These are phyloP conservation scores for Gossypium aridum DNA, from an alignment of 441 rosid genomes.

Conservation along the genomic window DNA sequence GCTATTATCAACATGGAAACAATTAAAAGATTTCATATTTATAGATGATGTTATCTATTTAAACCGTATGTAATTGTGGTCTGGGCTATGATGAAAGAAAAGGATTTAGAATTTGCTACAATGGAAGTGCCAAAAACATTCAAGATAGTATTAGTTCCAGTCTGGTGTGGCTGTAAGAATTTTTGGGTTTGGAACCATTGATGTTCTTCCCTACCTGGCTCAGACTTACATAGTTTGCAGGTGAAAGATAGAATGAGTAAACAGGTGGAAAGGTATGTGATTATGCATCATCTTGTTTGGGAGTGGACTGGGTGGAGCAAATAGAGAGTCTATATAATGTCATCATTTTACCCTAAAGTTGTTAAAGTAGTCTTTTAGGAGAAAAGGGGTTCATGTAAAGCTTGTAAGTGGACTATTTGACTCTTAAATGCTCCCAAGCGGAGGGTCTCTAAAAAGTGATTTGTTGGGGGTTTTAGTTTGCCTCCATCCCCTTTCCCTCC, in stretches of 20 bases:
- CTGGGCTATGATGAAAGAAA: neutral
- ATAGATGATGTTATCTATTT: neutral
- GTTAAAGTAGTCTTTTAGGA: neutral
- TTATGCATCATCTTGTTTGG: neutral
- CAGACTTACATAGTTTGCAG: neutral
- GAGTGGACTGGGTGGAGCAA: neutral
- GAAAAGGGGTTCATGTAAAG: neutral
- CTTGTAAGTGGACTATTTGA: neutral
- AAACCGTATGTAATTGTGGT: neutral
- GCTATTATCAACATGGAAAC: neutral
- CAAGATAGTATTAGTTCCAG: neutral
- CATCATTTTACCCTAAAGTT: neutral
- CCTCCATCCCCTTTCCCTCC: neutral
- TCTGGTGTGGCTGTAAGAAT: neutral
- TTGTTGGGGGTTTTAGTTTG: neutral
- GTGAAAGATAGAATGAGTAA: neutral
- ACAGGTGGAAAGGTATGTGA: neutral
- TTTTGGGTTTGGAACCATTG: neutral
- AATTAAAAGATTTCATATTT: neutral
- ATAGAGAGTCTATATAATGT: neutral
- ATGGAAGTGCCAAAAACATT: neutral
- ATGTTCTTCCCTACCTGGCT: neutral
- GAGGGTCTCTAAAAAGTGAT: neutral
- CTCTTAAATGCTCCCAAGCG: neutral
- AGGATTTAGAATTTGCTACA: neutral